Percentiles rank a stretch among this genome's conserved stretches.
Evolutionary conservation across 495 filamentous ascomycete species (phyloP).

Genomic region (Penicillium robsamsonii): DNA sequence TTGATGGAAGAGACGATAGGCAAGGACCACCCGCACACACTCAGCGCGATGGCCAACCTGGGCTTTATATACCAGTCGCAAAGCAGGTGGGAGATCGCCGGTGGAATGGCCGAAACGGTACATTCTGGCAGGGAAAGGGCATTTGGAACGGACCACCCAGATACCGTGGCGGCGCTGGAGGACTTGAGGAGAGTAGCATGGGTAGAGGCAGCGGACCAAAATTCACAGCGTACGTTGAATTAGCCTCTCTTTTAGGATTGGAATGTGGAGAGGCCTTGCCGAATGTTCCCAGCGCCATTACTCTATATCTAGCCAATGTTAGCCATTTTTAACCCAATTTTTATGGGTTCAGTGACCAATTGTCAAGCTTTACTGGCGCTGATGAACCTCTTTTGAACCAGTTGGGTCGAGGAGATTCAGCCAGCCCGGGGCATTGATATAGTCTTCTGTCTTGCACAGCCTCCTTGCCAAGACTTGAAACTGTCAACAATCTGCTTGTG

Average conservation of each 20-base stretch:
- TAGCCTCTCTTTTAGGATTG: slow-evolving; percentile 2
- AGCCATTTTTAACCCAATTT: neutral
- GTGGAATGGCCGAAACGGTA: slow-evolving; percentile 20
- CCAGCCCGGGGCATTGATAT: neutral
- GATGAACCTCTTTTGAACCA: neutral
- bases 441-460: slow-evolving; percentile 13
- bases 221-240: slow-evolving; percentile 11
- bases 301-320: neutral
- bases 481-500: neutral
- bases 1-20: slow-evolving; percentile 27
- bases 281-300: neutral
- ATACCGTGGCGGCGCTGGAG: slow-evolving; percentile 27
- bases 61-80: slow-evolving; percentile 24
- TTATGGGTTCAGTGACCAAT: neutral
- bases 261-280: neutral
- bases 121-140: slow-evolving; percentile 16
- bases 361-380: neutral
- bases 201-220: slow-evolving; percentile 21
- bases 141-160: slow-evolving; percentile 29
- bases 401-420: neutral
- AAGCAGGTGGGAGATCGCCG: slow-evolving; percentile 24
- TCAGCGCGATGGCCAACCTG: slow-evolving; percentile 21
- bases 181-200: slow-evolving; percentile 14
- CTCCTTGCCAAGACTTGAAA: slow-evolving; percentile 17
- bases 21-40: slow-evolving; percentile 32